These are phyloP conservation scores for Strobilomyces confusus DNA, from an alignment of 768 basidiomycete genomes.

Conservation along the genomic window DNA sequence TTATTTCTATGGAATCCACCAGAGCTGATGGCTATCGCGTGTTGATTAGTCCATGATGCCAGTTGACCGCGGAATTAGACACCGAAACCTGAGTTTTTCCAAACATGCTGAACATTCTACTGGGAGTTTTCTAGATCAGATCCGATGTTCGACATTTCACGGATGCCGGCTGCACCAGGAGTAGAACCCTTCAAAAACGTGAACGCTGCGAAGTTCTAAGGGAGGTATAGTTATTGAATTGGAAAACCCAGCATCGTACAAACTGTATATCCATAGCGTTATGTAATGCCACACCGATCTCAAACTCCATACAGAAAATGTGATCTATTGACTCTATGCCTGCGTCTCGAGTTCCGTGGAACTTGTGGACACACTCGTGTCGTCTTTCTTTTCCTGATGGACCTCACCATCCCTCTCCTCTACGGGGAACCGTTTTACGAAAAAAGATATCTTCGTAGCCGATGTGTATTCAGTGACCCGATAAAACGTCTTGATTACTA, in stretches of 20 bases:
- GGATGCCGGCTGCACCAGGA: background rate
- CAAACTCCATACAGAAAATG: slow-evolving; percentile 14
- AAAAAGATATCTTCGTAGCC: slow-evolving; percentile 24
- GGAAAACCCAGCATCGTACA: background rate
- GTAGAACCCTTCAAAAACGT: background rate
- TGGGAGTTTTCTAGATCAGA: slow-evolving; percentile 8
- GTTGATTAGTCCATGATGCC: slow-evolving; percentile 9
- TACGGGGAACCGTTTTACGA: slow-evolving; percentile 27
- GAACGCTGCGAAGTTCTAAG: background rate
- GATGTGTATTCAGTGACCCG: slow-evolving; percentile 8
- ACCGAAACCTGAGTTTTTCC: slow-evolving; percentile 5
- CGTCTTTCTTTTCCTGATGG: slow-evolving; percentile 20
- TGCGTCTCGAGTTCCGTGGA: slow-evolving; percentile 8
- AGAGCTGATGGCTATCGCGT: slow-evolving; percentile 14
- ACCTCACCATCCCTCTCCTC: slow-evolving; percentile 13
- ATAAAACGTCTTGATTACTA: background rate
- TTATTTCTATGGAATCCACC: slow-evolving; percentile 8
- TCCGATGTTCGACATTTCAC: slow-evolving; percentile 7
- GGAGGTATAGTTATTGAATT: background rate
- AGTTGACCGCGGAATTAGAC: slow-evolving; percentile 24
- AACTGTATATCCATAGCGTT: background rate
- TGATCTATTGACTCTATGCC: slow-evolving; percentile 13
- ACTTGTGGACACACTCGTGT: slow-evolving; percentile 2
- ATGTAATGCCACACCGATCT: slow-evolving; percentile 3
- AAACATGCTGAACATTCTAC: slow-evolving; percentile 11